phyloP scores from a whole-genome alignment of 225 moss, liverwort and hornwort genomes.

The Polytrichum formosum region DNA sequence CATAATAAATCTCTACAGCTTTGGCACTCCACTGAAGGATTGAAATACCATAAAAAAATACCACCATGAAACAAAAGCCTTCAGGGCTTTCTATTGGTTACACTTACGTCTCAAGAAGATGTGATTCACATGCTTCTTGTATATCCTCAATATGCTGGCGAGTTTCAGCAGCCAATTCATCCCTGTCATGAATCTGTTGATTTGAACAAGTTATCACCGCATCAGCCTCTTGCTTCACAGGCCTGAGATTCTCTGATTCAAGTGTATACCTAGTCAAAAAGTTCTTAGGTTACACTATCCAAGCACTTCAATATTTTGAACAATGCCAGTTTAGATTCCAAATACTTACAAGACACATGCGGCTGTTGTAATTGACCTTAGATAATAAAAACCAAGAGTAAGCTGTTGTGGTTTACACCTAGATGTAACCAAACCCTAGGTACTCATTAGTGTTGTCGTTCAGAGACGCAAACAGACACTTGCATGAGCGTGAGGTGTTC shows the following conservation, averaged over 20 bases:
- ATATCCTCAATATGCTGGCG: conserved; percentile 40
- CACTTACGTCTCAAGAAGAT: conserved; percentile 44
- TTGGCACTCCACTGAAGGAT: background rate
- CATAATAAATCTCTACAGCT: no score
- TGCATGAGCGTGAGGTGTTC: no score
- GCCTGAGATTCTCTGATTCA: background rate
- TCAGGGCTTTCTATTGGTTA: background rate
- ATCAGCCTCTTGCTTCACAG: background rate
- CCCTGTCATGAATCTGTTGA: conserved; percentile 46
- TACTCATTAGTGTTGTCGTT: no score
- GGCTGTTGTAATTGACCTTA: background rate
- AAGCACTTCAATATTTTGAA: background rate
- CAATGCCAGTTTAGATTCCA: background rate
- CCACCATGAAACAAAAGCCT: background rate
- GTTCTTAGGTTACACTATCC: background rate
- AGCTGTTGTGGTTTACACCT: no score
- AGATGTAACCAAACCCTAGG: no score
- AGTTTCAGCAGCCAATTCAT: conserved; percentile 39
- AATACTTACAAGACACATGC: background rate
- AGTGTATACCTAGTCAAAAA: background rate
- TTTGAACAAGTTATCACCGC: background rate
- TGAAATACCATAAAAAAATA: background rate
- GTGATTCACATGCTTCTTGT: conserved; percentile 42
- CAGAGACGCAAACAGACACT: no score
- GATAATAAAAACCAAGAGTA: background rate